Conservation (phyloP, 176 grass and related monocot genomes). For the Rhynchospora tenuis region DNA sequence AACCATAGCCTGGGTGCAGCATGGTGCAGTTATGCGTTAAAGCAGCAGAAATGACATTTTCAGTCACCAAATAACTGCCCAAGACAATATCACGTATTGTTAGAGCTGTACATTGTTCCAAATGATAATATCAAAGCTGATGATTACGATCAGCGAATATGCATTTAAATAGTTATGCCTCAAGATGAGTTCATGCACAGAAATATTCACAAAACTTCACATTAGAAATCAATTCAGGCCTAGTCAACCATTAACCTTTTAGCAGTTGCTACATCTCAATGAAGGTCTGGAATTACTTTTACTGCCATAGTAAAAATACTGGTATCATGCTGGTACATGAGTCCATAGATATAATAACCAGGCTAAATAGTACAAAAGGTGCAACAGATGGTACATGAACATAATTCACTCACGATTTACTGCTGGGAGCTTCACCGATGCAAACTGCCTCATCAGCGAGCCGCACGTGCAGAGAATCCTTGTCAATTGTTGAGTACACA, state of each 20-base stretch:
- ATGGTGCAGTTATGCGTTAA: slow-evolving; percentile 43
- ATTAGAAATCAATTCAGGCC: background rate
- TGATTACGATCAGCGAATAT: background rate
- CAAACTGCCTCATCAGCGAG: slow-evolving; percentile 47
- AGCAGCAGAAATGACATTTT: slow-evolving; percentile 43
- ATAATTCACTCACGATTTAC: slow-evolving; percentile 39
- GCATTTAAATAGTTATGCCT: background rate
- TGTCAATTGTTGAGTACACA: slow-evolving; percentile 48
- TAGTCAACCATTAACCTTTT: background rate
- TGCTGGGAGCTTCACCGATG: slow-evolving; percentile 54
- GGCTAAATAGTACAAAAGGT: background rate
- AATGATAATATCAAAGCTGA: background rate
- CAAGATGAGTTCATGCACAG: background rate
- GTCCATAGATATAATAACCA: background rate
- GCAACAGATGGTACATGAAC: background rate
- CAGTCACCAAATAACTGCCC: slow-evolving; percentile 36
- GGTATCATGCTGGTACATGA: background rate
- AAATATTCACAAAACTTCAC: background rate
- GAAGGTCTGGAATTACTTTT: background rate
- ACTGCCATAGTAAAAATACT: background rate
- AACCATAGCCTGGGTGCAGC: slow-evolving; percentile 53
- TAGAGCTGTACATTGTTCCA: background rate
- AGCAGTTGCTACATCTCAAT: background rate
- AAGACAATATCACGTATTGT: slow-evolving; percentile 1
- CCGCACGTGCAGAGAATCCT: slow-evolving; percentile 42